A percentile compares a stretch with the other conserved stretches of the same genome.
Conservation (phyloP, 768 basidiomycete species). For the Guyanaporus albipodus region DNA sequence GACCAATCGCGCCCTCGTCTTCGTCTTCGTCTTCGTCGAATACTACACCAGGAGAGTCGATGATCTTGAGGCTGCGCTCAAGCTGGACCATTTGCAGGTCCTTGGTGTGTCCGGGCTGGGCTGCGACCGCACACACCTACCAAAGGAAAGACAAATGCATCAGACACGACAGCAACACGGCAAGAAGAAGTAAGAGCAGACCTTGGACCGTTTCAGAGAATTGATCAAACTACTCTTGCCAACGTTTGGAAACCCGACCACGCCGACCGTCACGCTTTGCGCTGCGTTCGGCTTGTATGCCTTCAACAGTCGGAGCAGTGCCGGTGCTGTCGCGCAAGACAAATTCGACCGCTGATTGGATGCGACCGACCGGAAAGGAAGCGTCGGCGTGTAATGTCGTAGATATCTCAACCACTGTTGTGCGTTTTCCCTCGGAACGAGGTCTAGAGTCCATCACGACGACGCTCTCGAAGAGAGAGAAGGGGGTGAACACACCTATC, state of each 20-base stretch:
- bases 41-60: slow-evolving; percentile 98
- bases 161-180: background rate
- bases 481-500: slow-evolving; percentile 59
- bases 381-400: slow-evolving; percentile 87
- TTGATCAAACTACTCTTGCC: slow-evolving; percentile 96
- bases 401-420: slow-evolving; percentile 88
- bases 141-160: background rate
- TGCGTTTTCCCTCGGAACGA: slow-evolving; percentile 85
- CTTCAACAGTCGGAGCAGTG: slow-evolving; percentile 78
- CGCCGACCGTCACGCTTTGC: slow-evolving; percentile 78
- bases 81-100: slow-evolving; percentile 88
- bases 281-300: slow-evolving; percentile 66
- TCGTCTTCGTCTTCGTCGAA: slow-evolving; percentile 77
- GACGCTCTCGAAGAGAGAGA: background rate
- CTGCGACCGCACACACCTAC: slow-evolving; percentile 89
- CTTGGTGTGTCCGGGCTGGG: slow-evolving; percentile 92
- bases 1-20: slow-evolving; percentile 41
- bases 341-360: slow-evolving; percentile 79
- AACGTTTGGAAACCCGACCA: slow-evolving; percentile 96
- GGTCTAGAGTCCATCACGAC: slow-evolving; percentile 47
- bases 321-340: slow-evolving; percentile 70
- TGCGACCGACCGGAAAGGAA: slow-evolving; percentile 83
- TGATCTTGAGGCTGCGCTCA: slow-evolving; percentile 86
- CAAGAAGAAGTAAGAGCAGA: slow-evolving; percentile 24
- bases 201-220: slow-evolving; percentile 81